Evolutionary conservation across 2,329 filamentous ascomycete species (phyloP), one percentile per base, ranked within the genome.

Genomic region (Aspergillus sp.): DNA sequence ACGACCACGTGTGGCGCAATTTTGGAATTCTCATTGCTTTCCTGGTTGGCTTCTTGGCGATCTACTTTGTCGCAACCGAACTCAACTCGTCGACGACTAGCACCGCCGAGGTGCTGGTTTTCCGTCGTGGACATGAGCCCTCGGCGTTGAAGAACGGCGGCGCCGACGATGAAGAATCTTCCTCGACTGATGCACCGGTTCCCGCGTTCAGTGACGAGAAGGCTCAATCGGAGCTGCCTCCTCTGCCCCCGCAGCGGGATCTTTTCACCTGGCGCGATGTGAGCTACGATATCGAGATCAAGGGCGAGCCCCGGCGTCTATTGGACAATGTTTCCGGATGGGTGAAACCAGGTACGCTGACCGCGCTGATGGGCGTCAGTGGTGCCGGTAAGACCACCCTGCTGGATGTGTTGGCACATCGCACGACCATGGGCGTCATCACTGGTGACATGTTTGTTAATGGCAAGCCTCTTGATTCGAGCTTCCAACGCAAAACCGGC

Each of bases 381-480:
- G 90, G 91, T 52, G 91, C 91, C 10, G 91, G 92, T 40, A 96
- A 96, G 70, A 96, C 91, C 0, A 95, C 91, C 0, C 80, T 96
- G 11, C 78, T 96, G 4, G 89, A 96, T 69, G 88, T 89, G 22
- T 77, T 96, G 56, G 92, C 92, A 17, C 88, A 88, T 54, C 85
- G 91, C 63, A 87, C 86, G 8, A 89, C 88, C 0, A 91, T 94
- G 82, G 92, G 92, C 69, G 86, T 95, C 4, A 88, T 96, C 43
- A 86, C 83, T 6, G 92, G 92, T 38, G 87, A 92, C 60, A 94
- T 95, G 85, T 76, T 90, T 6, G 85, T 92, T 4, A 87, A 91
- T 60, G 88, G 88, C 0, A 78, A 76, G 22, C 83, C 82, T 13
- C 83, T 88, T 38, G 89, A 93, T 60, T 48, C 59, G 6, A 69